phyloP scores from a whole-genome alignment of 1,284 basidiomycete species.

The Ceratobasidium papillatum region DNA sequence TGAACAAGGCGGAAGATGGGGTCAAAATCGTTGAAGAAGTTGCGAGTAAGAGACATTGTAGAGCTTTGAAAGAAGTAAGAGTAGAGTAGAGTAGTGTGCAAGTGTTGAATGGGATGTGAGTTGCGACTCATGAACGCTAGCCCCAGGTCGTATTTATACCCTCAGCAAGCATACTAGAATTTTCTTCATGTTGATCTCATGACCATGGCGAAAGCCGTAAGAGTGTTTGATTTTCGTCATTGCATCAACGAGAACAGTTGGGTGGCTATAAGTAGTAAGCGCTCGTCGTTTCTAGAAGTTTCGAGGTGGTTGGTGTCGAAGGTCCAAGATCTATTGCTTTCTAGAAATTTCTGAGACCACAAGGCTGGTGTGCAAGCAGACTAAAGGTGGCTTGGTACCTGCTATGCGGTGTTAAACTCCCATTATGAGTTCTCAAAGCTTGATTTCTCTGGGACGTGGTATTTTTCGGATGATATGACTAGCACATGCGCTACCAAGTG shows the following conservation, averaged over 20 bases:
- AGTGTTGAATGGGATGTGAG: conserved; percentile 7
- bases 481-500: too few species aligned
- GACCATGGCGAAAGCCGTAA: neutral
- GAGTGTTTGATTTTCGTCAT: neutral
- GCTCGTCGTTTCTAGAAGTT: conserved; percentile 40
- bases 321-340: neutral
- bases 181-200: conserved; percentile 8
- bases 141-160: conserved; percentile 19
- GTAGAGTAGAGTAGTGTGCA: conserved; percentile 15
- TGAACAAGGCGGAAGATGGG: conserved; percentile 43
- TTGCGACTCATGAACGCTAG: neutral
- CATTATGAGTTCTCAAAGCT: too few species aligned
- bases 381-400: too few species aligned
- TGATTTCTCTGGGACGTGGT: too few species aligned
- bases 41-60: conserved; percentile 42
- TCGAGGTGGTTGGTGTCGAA: neutral
- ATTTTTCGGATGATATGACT: too few species aligned
- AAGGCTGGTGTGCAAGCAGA: neutral
- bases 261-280: neutral
- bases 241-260: neutral
- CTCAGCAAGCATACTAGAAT: neutral
- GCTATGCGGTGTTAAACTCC: too few species aligned
- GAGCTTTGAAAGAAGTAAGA: neutral
- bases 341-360: conserved; percentile 10
- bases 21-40: conserved; percentile 40